A percentile compares a stretch with the other conserved stretches of the same genome.
These are phyloP conservation scores for Rhexocercosporidium sp. DNA, from an alignment of 2,329 filamentous ascomycete genomes.

Conservation along the genomic window DNA sequence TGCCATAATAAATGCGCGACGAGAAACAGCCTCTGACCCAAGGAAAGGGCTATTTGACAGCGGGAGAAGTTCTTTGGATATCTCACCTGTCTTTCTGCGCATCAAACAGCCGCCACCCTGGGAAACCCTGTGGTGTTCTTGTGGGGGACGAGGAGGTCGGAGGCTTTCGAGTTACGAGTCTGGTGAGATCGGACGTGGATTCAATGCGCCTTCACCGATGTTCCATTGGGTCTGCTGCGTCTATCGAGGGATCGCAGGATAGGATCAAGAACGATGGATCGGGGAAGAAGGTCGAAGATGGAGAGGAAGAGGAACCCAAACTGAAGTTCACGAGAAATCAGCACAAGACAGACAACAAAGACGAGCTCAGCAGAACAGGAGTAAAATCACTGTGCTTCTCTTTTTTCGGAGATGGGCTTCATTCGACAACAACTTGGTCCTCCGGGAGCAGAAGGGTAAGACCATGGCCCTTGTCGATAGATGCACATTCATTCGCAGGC, in stretches of 20 bases:
- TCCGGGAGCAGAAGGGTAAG: slow-evolving; percentile 9
- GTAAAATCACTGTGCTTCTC: slow-evolving; percentile 1
- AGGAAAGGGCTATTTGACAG: background rate
- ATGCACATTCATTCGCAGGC: background rate
- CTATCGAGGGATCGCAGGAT: background rate
- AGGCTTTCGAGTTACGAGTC: slow-evolving; percentile 18
- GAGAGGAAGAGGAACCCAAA: background rate
- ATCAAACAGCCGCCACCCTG: slow-evolving; percentile 24
- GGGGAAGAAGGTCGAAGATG: background rate
- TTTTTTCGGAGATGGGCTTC: slow-evolving; percentile 10
- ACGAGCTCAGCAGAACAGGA: background rate
- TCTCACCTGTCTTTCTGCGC: slow-evolving; percentile 21
- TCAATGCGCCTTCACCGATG: slow-evolving; percentile 10
- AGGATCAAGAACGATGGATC: background rate
- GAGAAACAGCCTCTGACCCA: background rate
- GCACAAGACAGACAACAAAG: too few species aligned
- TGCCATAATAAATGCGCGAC: background rate
- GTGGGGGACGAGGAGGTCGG: slow-evolving; percentile 5
- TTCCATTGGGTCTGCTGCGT: slow-evolving; percentile 11
- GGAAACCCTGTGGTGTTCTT: slow-evolving; percentile 14
- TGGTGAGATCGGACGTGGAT: slow-evolving; percentile 4
- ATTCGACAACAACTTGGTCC: slow-evolving; percentile 14
- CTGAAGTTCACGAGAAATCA: background rate
- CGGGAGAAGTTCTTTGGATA: slow-evolving; percentile 5
- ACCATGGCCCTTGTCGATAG: slow-evolving; percentile 6